Percentiles rank a stretch among this genome's conserved stretches.
These are phyloP conservation scores for Talaromyces sp. DNA, from an alignment of 2,329 filamentous ascomycete species.

Conservation along the genomic window DNA sequence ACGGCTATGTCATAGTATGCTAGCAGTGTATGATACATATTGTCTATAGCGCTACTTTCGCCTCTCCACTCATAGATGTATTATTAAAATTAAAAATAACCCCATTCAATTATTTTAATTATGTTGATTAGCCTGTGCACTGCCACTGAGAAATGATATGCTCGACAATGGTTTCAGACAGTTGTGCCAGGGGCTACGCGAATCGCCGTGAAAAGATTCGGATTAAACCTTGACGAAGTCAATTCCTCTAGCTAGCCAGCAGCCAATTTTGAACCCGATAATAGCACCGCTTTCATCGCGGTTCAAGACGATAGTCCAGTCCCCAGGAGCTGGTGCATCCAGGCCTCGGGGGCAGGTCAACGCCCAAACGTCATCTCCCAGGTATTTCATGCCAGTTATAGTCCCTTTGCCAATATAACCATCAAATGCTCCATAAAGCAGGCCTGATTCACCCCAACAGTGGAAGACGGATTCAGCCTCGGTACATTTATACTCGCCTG, in stretches of 20 bases:
- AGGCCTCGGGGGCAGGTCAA: conserved; percentile 44
- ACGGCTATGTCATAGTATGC: neutral
- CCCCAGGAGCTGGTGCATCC: conserved; percentile 46
- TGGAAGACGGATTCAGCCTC: conserved; percentile 44
- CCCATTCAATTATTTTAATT: no score
- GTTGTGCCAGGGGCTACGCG: no score
- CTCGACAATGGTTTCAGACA: no score
- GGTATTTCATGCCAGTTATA: conserved; percentile 38
- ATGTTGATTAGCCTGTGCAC: neutral
- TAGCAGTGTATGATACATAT: neutral
- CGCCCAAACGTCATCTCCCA: conserved; percentile 46
- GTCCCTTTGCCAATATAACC: conserved; percentile 47
- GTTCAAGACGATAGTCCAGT: conserved; percentile 48
- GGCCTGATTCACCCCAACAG: conserved; percentile 36
- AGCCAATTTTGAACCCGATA: conserved; percentile 39
- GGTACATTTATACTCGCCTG: conserved; percentile 39
- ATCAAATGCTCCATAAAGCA: conserved; percentile 48
- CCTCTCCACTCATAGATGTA: neutral
- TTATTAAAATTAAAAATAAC: no score
- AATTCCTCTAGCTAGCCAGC: conserved; percentile 44
- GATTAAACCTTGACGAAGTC: conserved; percentile 15
- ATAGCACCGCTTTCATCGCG: conserved; percentile 29
- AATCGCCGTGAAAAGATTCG: no score
- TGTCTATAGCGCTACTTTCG: no score
- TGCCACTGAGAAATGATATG: no score